Evolutionary conservation across 345 rosid genomes (phyloP), one percentile per base, ranked within the genome.

Genomic region (Dipteronia sinensis): DNA sequence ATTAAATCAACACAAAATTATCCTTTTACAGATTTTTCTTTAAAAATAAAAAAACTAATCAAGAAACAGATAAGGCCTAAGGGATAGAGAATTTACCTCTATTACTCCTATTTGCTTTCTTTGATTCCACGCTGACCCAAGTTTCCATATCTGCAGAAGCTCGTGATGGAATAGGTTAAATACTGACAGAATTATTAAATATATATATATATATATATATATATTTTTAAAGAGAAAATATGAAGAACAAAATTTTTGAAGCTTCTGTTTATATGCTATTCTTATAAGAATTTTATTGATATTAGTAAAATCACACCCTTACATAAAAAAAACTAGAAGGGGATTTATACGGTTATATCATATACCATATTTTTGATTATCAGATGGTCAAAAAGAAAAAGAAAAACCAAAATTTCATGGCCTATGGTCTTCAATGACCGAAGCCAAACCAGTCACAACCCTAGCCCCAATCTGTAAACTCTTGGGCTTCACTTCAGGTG

Each of bases 361-460:
- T 69, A 29, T 49, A 71, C 69, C 80, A 69, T 72, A 75, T 69
- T 68, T 68, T 59, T 9, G 72, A 17, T 77, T 72, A 76, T 76
- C 67, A 19, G 25, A 38, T 49, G 38, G 69, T 46, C 42, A 70
- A 31, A 20, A 27, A 6, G 65, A 71, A 27, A 63, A 22, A 69
- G 59, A 70, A 29, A 4, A 47, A 29, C 25, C 81, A 77, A 69
- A 79, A 53, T 75, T 75, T 83, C 65, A 66, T 42, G 80, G 80
- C 62, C 70, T 17, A 42, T 22, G 42, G 23, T 80, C 86, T 65
- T 80, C 87, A 23, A 89, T 85, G 13, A 88, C 83, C 2, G 90
- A 84, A 64, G 97, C 87, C 83, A 92, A 86, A 31, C 92, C 94
- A 59, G 90, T 83, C 17, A 86, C 87, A 11, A 86, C 79, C 84